phyloP scores from a whole-genome alignment of 2,329 filamentous ascomycete genomes.

The Paraconiothyrium brasiliense region DNA sequence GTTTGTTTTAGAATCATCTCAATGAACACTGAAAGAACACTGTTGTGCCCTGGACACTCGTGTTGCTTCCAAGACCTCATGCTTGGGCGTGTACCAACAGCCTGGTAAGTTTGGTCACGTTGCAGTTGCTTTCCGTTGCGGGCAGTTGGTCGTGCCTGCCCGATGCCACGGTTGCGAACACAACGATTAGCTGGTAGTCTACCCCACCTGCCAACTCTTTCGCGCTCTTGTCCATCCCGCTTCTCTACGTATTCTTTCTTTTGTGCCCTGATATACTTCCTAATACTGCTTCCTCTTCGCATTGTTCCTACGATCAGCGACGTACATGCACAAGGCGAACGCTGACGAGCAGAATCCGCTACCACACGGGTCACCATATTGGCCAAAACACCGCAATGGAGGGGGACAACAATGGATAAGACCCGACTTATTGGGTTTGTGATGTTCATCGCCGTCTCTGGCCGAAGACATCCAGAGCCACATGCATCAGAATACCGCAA shows the following conservation, averaged over 20 bases:
- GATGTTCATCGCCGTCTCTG: too few species aligned
- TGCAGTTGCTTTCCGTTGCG: neutral
- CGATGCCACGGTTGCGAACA: neutral
- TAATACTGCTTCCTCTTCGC: neutral
- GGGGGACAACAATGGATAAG: too few species aligned
- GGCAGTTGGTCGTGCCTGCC: neutral
- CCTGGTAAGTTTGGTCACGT: neutral
- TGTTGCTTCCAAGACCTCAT: neutral
- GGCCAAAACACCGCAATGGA: too few species aligned
- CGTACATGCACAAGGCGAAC: neutral
- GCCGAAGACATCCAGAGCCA: too few species aligned
- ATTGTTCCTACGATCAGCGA: neutral
- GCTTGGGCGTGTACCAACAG: neutral
- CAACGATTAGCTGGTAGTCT: neutral
- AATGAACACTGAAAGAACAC: slow-evolving; percentile 10
- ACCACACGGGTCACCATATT: too few species aligned
- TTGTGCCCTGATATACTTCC: neutral
- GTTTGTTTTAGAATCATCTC: slow-evolving; percentile 18
- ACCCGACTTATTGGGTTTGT: too few species aligned
- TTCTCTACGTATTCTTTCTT: neutral
- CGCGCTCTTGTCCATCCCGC: too few species aligned
- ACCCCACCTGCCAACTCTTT: neutral
- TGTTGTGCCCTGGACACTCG: neutral
- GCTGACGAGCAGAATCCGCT: too few species aligned
- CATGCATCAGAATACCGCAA: too few species aligned